Percentiles rank a stretch among this genome's conserved stretches.
Evolutionary conservation across 108 stramenopile species (phyloP).

Genomic region (Fistulifera pelliculosa): DNA sequence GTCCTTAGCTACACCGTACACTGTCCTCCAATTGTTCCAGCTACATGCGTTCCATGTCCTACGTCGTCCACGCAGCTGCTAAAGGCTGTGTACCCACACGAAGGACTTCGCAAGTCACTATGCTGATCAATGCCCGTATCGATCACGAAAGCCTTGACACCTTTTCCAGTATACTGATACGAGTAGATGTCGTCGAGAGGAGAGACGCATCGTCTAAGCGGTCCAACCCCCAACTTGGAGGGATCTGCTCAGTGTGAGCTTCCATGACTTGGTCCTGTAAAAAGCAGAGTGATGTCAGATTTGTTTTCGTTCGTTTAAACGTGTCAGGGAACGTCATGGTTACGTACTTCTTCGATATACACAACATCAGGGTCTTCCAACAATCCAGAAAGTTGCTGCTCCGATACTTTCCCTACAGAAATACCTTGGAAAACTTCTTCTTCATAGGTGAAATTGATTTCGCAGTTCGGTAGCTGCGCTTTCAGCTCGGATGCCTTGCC

Average conservation of each 20-base stretch:
- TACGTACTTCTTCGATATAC: too few relatives aligned
- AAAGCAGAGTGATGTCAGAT: too few relatives aligned
- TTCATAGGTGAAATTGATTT: too few relatives aligned
- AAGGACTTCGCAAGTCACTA: neutral
- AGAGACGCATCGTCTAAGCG: neutral
- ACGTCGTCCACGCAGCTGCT: conserved; percentile 12
- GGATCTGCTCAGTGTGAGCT: neutral
- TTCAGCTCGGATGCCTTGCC: too few relatives aligned
- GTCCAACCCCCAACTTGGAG: conserved; percentile 10
- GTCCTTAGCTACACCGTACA: conserved; percentile 1
- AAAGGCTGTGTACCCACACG: conserved; percentile 10
- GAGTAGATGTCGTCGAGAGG: neutral
- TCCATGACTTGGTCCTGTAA: conserved; percentile 1
- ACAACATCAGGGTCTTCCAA: too few relatives aligned
- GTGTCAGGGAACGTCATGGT: too few relatives aligned
- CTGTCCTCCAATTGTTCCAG: conserved; percentile 35
- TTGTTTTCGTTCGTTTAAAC: too few relatives aligned
- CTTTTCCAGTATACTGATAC: conserved; percentile 2
- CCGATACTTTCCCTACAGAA: too few relatives aligned
- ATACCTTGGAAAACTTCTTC: too few relatives aligned
- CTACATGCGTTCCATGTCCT: conserved; percentile 41
- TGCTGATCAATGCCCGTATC: neutral
- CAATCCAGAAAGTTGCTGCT: too few relatives aligned
- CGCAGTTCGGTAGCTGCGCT: too few relatives aligned
- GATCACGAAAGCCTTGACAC: neutral